These are phyloP conservation scores for Fragaria ananassa DNA, from an alignment of 306 rosid species.

Conservation along the genomic window DNA sequence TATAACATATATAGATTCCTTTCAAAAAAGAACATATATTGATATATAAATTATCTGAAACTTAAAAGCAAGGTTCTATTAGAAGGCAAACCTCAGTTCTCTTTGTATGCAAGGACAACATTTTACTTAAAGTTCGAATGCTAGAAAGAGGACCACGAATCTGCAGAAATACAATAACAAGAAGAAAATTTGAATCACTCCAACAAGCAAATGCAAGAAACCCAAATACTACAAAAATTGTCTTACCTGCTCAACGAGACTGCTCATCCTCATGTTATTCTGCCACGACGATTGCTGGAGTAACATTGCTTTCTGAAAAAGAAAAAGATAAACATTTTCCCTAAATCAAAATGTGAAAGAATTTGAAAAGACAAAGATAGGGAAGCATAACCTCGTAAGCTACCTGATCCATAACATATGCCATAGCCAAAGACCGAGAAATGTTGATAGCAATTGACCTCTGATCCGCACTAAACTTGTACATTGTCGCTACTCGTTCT, in stretches of 20 bases:
- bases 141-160: constrained; percentile 93
- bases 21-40: neutral
- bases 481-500: constrained; percentile 16
- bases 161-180: constrained; percentile 38
- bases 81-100: constrained; percentile 65
- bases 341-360: neutral
- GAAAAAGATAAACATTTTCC: constrained; percentile 12
- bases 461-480: constrained; percentile 59
- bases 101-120: constrained; percentile 71
- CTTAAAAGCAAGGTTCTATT: neutral
- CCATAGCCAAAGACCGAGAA: constrained; percentile 79
- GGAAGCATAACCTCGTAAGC: neutral
- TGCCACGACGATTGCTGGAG: constrained; percentile 95
- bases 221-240: constrained; percentile 13
- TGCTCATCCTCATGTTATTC: constrained; percentile 79
- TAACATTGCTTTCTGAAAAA: constrained; percentile 76
- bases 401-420: constrained; percentile 99
- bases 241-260: constrained; percentile 82
- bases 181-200: constrained; percentile 25
- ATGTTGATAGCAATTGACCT: constrained; percentile 70
- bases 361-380: neutral
- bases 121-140: constrained; percentile 80
- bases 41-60: constrained; percentile 2
- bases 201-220: constrained; percentile 6
- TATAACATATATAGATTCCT: neutral